Evolutionary conservation across 2,329 filamentous ascomycete species (phyloP).

Genomic region (Aspergillus amoenus): DNA sequence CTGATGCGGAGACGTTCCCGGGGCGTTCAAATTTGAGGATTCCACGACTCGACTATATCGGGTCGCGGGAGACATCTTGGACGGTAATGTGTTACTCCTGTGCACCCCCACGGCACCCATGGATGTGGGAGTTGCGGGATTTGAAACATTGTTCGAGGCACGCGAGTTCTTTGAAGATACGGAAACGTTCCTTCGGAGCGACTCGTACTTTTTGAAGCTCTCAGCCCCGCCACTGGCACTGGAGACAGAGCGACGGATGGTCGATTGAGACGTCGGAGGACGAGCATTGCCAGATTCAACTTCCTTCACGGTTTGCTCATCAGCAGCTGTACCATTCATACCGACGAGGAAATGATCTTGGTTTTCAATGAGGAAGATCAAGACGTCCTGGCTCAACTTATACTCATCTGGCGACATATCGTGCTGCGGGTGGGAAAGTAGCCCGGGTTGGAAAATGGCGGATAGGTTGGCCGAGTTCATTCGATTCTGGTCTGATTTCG

Average conservation of each 20-base stretch:
- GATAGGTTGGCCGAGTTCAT: slow-evolving; percentile 95
- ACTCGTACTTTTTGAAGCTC: slow-evolving; percentile 73
- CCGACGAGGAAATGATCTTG: slow-evolving; percentile 98
- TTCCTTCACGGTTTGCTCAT: slow-evolving; percentile 70
- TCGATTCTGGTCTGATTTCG: slow-evolving; percentile 92
- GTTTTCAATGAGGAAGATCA: slow-evolving; percentile 97
- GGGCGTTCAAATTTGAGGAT: slow-evolving; percentile 49
- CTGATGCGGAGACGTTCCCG: slow-evolving; percentile 29
- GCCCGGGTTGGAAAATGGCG: slow-evolving; percentile 95
- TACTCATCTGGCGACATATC: slow-evolving; percentile 97
- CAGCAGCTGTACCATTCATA: slow-evolving; percentile 98
- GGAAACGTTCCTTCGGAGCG: slow-evolving; percentile 84
- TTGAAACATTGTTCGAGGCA: slow-evolving; percentile 68
- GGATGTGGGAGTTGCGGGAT: slow-evolving; percentile 62
- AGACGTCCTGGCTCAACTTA: slow-evolving; percentile 88
- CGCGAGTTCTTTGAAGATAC: slow-evolving; percentile 86
- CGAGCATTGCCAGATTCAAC: slow-evolving; percentile 63
- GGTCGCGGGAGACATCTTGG: slow-evolving; percentile 78
- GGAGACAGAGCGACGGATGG: slow-evolving; percentile 72
- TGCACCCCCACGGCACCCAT: slow-evolving; percentile 60
- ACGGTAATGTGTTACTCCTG: slow-evolving; percentile 88
- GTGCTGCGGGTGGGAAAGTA: slow-evolving; percentile 89
- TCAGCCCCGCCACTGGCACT: slow-evolving; percentile 87
- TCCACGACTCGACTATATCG: slow-evolving; percentile 64
- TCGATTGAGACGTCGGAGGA: slow-evolving; percentile 52